Evolutionary conservation across 2,329 filamentous ascomycete genomes (phyloP).

Genomic region (Xylogone sp.): DNA sequence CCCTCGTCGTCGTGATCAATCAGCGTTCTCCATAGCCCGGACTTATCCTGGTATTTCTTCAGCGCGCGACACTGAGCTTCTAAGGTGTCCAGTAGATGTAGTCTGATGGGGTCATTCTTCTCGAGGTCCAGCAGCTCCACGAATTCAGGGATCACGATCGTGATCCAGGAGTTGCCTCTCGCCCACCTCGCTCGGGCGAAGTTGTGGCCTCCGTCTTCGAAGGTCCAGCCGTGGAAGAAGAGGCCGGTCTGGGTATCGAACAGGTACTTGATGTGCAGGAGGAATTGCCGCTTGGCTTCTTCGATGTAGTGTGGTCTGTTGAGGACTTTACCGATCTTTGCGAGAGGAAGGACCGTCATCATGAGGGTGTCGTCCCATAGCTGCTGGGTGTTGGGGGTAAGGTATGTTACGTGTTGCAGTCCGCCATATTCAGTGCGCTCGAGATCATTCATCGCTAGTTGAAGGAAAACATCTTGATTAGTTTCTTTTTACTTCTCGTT

Average conservation of each 20-base stretch:
- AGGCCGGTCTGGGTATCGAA: constrained; percentile 69
- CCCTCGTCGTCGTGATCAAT: constrained; percentile 64
- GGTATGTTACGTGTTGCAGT: constrained; percentile 37
- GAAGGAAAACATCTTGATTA: constrained; percentile 13
- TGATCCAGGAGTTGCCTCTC: constrained; percentile 68
- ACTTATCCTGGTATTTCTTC: constrained; percentile 51
- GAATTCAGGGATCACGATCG: constrained; percentile 80
- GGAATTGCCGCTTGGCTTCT: constrained; percentile 74
- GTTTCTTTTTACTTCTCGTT: constrained; percentile 16
- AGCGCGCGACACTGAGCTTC: constrained; percentile 67
- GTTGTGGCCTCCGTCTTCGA: constrained; percentile 62
- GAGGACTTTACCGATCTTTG: constrained; percentile 73
- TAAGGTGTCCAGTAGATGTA: constrained; percentile 57
- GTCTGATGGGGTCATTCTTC: constrained; percentile 55
- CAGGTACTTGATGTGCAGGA: constrained; percentile 75
- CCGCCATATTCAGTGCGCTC: constrained; percentile 64
- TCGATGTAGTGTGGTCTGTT: constrained; percentile 68
- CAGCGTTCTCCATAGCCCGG: constrained; percentile 71
- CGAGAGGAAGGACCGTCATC: constrained; percentile 81
- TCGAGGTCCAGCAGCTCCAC: constrained; percentile 66
- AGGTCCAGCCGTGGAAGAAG: constrained; percentile 82
- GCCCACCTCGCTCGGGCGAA: constrained; percentile 57
- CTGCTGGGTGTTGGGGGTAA: constrained; percentile 67
- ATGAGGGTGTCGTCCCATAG: constrained; percentile 84
- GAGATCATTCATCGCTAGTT: constrained; percentile 65